Evolutionary conservation across 2,329 filamentous ascomycete species (phyloP).

Genomic region (Alternaria rosae): DNA sequence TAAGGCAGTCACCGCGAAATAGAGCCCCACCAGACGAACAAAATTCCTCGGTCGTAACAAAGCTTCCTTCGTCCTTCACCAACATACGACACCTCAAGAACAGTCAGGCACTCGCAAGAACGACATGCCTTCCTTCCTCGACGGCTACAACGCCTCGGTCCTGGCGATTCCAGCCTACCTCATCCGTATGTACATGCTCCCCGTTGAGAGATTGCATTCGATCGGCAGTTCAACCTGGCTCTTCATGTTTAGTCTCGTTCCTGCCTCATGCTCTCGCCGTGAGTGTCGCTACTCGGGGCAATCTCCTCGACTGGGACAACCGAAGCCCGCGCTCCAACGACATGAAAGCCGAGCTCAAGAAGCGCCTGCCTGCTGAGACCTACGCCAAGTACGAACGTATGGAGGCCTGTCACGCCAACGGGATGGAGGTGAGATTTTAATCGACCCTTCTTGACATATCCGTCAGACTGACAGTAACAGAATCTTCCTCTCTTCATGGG

Average conservation of each 20-base stretch:
- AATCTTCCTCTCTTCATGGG: constrained; percentile 56
- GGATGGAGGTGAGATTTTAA: constrained; percentile 45
- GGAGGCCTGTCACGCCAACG: constrained; percentile 56
- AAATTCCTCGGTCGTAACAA: not conserved
- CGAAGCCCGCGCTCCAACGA: constrained; percentile 51
- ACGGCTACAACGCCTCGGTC: constrained; percentile 50
- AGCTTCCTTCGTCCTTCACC: not conserved
- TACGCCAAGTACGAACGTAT: constrained; percentile 56
- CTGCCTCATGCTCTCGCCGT: constrained; percentile 52
- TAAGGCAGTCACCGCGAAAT: not conserved
- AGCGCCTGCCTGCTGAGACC: constrained; percentile 45
- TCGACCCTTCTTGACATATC: not conserved
- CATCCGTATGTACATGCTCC: constrained; percentile 19
- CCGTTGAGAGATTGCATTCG: not conserved
- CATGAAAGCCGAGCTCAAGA: constrained; percentile 46
- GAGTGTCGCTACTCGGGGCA: constrained; percentile 47
- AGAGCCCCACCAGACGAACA: not conserved
- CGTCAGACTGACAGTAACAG: constrained; percentile 7
- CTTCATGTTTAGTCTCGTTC: constrained; percentile 41
- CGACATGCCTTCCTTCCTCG: constrained; percentile 27
- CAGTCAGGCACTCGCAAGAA: not conserved
- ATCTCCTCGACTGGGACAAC: constrained; percentile 52
- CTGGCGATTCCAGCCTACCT: constrained; percentile 56
- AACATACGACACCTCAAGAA: not conserved
- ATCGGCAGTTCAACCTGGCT: not conserved